These are phyloP conservation scores for Sordariomycetes sp. DNA, from an alignment of 2,329 filamentous ascomycete genomes.

Conservation along the genomic window DNA sequence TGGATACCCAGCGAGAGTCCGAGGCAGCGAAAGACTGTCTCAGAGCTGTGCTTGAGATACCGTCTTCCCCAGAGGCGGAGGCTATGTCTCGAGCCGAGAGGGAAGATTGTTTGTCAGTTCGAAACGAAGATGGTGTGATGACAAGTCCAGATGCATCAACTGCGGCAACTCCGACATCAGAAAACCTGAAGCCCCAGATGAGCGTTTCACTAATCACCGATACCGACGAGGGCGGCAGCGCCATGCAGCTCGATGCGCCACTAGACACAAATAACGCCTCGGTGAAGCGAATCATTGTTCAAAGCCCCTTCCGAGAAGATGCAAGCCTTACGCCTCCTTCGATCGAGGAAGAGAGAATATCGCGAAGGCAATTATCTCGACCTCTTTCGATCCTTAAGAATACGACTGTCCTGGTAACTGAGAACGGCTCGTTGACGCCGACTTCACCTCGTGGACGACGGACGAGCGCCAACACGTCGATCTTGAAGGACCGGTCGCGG, in stretches of 20 bases:
- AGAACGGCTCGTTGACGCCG: neutral
- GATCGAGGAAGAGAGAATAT: slow-evolving; percentile 20
- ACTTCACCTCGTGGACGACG: neutral
- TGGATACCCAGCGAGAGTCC: neutral
- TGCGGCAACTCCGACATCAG: neutral
- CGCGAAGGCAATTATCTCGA: slow-evolving; percentile 15
- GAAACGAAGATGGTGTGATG: neutral
- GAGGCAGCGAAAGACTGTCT: neutral
- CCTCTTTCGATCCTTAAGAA: slow-evolving; percentile 21
- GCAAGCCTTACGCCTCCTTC: slow-evolving; percentile 15
- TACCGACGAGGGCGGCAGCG: neutral
- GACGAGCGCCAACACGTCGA: neutral
- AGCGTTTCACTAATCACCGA: neutral
- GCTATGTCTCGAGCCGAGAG: neutral
- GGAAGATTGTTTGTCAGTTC: neutral
- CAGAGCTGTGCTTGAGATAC: slow-evolving; percentile 3
- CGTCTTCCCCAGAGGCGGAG: neutral
- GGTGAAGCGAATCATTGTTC: slow-evolving; percentile 13
- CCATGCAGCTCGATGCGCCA: neutral
- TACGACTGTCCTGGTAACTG: neutral
- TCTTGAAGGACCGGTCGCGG: neutral
- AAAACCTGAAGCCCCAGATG: neutral
- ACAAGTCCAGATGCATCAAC: neutral
- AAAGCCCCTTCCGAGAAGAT: slow-evolving; percentile 13
- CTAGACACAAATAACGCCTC: neutral